Evolutionary conservation across 352 stramenopile species (phyloP).

Genomic region (Phytophthora ramorum): DNA sequence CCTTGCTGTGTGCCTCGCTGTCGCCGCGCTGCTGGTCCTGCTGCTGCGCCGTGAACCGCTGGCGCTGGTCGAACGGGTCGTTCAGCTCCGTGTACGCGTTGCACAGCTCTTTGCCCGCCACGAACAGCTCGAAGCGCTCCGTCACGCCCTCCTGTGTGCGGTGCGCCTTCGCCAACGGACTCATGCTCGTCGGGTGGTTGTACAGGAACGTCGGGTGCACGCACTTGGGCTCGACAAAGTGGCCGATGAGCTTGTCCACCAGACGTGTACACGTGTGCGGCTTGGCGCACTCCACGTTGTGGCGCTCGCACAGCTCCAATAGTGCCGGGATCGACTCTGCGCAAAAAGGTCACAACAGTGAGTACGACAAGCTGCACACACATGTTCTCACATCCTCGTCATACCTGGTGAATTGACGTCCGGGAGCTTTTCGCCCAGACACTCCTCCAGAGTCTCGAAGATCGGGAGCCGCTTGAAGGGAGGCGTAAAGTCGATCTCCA

Average conservation of each 20-base stretch:
- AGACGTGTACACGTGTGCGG: constrained; percentile 96
- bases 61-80: constrained; percentile 96
- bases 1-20: constrained; percentile 91
- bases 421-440: constrained; percentile 73
- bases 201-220: constrained; percentile 98
- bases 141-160: constrained; percentile 94
- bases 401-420: constrained; percentile 73
- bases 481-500: constrained; percentile 98
- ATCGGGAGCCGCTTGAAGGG: constrained; percentile 98
- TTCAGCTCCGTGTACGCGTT: constrained; percentile 99
- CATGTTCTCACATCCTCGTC: neutral
- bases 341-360: constrained; percentile 1
- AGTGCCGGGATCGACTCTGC: constrained; percentile 79
- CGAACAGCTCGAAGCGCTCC: constrained; percentile 99
- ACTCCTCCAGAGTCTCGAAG: constrained; percentile 95
- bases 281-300: constrained; percentile 91
- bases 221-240: constrained; percentile 95
- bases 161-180: constrained; percentile 95
- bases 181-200: constrained; percentile 98
- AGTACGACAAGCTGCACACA: constrained; percentile 2
- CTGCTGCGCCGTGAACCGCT: constrained; percentile 95
- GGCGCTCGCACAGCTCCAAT: constrained; percentile 85
- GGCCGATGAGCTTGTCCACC: constrained; percentile 97
- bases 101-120: constrained; percentile 95
- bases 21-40: constrained; percentile 82